These are phyloP conservation scores for Encephalitozoon intestinalis DNA, from an alignment of 371 early-diverging fungal species.

Conservation along the genomic window DNA sequence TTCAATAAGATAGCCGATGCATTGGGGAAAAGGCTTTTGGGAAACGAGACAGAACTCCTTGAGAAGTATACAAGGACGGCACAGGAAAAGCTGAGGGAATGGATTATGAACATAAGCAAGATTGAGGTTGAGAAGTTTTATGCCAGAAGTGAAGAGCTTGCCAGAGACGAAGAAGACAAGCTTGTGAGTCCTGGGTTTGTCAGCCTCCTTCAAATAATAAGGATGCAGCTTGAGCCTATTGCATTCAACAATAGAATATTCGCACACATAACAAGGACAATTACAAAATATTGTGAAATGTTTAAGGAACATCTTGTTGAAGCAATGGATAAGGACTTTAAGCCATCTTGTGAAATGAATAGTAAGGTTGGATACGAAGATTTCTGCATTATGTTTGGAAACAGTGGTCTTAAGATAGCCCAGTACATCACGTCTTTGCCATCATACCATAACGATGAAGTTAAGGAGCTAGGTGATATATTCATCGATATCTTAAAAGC, in stretches of 20 bases:
- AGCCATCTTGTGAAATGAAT: slow-evolving; percentile 41
- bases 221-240: slow-evolving; percentile 61
- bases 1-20: slow-evolving; percentile 40
- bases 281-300: slow-evolving; percentile 40
- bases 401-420: slow-evolving; percentile 60
- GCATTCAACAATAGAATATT: slow-evolving; percentile 56
- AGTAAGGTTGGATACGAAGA: slow-evolving; percentile 60
- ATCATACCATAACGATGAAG: slow-evolving; percentile 46
- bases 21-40: slow-evolving; percentile 32
- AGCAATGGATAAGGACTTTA: slow-evolving; percentile 54
- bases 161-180: slow-evolving; percentile 58
- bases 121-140: slow-evolving; percentile 54
- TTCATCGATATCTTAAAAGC: slow-evolving; percentile 54
- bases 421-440: slow-evolving; percentile 58
- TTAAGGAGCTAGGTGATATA: slow-evolving; percentile 54
- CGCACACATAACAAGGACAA: slow-evolving; percentile 41
- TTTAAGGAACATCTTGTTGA: slow-evolving; percentile 47
- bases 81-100: slow-evolving; percentile 51
- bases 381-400: slow-evolving; percentile 61
- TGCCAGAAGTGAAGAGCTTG: slow-evolving; percentile 49
- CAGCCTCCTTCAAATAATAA: slow-evolving; percentile 60
- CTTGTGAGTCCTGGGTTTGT: slow-evolving; percentile 61
- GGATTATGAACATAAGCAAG: slow-evolving; percentile 59
- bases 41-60: slow-evolving; percentile 48
- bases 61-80: slow-evolving; percentile 56